Evolutionary conservation across 1,139 yeast species (phyloP).

Genomic region (Taphrina communis): DNA sequence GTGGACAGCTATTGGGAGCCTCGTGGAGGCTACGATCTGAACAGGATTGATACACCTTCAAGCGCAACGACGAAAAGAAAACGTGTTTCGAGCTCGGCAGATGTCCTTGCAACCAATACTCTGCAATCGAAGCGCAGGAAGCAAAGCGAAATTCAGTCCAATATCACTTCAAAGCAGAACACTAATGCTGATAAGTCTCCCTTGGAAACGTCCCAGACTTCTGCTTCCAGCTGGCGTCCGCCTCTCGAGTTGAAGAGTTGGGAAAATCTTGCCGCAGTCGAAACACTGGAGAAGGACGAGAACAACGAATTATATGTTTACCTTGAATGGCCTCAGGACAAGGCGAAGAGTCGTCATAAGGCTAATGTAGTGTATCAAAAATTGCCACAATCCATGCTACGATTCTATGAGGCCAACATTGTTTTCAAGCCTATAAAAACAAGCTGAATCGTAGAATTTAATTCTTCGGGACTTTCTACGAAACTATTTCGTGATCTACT

Average conservation of each 20-base stretch:
- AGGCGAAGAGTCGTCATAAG: slow-evolving; percentile 16
- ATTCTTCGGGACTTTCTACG: too few species aligned
- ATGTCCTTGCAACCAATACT: neutral
- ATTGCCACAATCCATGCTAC: slow-evolving; percentile 19
- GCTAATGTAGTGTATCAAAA: slow-evolving; percentile 11
- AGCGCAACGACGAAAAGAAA: slow-evolving; percentile 5
- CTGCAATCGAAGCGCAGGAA: neutral
- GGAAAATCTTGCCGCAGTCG: slow-evolving; percentile 6
- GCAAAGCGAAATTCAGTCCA: neutral
- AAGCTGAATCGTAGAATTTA: neutral
- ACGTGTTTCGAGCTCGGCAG: slow-evolving; percentile 1
- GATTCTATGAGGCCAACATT: slow-evolving; percentile 16
- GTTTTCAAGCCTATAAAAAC: slow-evolving; percentile 14
- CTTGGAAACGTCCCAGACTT: neutral
- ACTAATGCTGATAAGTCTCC: neutral
- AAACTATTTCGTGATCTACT: too few species aligned
- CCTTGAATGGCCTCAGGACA: slow-evolving; percentile 17
- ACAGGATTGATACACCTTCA: neutral
- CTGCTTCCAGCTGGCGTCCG: neutral
- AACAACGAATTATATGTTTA: slow-evolving; percentile 3
- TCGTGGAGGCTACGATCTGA: slow-evolving; percentile 3
- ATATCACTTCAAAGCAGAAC: too few species aligned
- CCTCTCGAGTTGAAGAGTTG: slow-evolving; percentile 17
- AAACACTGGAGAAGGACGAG: slow-evolving; percentile 11
- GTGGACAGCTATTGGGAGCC: slow-evolving; percentile 24